Evolutionary conservation across 2,329 filamentous ascomycete genomes (phyloP), one percentile per base, ranked within the genome.

Genomic region (Aureobasidium sp.): DNA sequence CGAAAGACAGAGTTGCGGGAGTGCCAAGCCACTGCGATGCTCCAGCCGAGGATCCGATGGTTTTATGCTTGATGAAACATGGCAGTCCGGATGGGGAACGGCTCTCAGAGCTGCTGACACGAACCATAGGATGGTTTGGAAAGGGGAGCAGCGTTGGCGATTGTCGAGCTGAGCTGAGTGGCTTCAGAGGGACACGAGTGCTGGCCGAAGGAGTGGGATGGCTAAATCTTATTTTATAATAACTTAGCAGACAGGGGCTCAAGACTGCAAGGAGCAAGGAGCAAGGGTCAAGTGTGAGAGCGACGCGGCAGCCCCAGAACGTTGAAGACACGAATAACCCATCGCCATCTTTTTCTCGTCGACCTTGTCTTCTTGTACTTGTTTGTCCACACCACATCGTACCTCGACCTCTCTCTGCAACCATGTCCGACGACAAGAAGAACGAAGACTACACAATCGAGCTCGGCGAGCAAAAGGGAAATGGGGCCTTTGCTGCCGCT

Each of bases 361-460:
- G 13, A 13, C 21, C 49, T 37, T 29, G 37, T 32, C 50, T 54
- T n/a, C 37, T 42, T 54, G 21, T 21, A 21, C 21, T 21, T 21
- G 21, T 21, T 21, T 21, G 50, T 54, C 50, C 50, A 54, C 50
- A 54, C 50, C 50, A 53, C 50, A 30, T 14, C 3, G 7, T 42
- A 2, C 16, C 9, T 13, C 37, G 11, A 25, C 5, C 21, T 25
- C 45, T 30, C 45, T 36, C 32, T 16, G 32, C 45, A 59, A 81
- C 69, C 67, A 96, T 96, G 91, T 82, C 87, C 71, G 89, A 94
- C 80, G 91, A 92, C 74, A 95, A 94, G 82, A 94, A 90, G 76
- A 88, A 89, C 73, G 82, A 83, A 71, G 89, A 94, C 73, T 90
- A 87, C 71, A 78, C 82, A 65, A 81, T 90, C 72, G 84, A 88